phyloP scores from a whole-genome alignment of 164 flowering plant species.

The Sedum album region DNA sequence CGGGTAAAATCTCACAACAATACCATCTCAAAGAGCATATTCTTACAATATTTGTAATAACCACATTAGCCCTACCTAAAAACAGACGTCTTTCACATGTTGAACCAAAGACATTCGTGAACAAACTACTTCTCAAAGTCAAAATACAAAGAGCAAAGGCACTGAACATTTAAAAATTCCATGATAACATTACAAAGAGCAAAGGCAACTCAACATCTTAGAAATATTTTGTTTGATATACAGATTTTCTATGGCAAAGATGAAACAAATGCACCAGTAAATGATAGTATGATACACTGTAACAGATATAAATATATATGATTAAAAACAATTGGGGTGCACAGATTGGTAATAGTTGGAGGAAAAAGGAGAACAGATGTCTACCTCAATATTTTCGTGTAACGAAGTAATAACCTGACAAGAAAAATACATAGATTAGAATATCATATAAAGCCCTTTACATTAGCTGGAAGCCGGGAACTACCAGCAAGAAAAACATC shows the following conservation, averaged over 20 bases:
- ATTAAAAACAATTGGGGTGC: neutral
- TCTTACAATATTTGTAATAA: neutral
- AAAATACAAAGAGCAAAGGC: neutral
- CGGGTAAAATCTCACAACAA: neutral
- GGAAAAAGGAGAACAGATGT: neutral
- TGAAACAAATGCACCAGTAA: too few relatives aligned
- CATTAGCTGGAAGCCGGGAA: neutral
- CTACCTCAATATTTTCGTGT: conserved; percentile 11
- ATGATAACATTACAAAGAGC: neutral
- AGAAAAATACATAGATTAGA: neutral
- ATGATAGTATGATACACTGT: too few relatives aligned
- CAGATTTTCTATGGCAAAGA: neutral
- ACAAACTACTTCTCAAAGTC: neutral
- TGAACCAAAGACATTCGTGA: neutral
- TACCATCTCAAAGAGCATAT: neutral
- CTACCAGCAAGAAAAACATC: neutral
- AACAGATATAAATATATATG: neutral
- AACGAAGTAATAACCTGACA: neutral
- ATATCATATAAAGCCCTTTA: neutral
- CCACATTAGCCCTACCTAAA: too few relatives aligned
- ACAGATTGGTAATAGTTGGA: neutral
- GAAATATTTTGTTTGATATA: neutral
- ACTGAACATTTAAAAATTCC: neutral
- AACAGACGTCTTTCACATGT: too few relatives aligned
- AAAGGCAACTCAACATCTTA: neutral